A percentile compares a stretch with the other conserved stretches of the same genome.
phyloP scores from a whole-genome alignment of 805 yeast genomes.

The Spathaspora boniae region DNA sequence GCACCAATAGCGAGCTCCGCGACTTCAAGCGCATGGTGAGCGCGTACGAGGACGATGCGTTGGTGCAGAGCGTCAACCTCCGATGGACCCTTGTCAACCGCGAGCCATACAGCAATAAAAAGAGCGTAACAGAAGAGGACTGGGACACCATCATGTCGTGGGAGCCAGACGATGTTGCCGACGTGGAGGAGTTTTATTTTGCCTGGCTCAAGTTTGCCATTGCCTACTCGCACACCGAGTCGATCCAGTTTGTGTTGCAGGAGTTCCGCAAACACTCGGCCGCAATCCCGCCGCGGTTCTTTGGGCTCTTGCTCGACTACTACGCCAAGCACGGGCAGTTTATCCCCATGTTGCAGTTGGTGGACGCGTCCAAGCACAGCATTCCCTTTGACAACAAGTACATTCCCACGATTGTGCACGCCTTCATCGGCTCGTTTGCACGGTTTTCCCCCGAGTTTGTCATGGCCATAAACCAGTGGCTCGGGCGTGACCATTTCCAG shows the following conservation, averaged over 20 bases:
- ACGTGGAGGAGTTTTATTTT: slow-evolving; percentile 24
- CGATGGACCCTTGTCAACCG: slow-evolving; percentile 24
- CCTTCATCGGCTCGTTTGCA: slow-evolving; percentile 34
- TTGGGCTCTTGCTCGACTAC: slow-evolving; percentile 22
- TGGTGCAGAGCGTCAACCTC: slow-evolving; percentile 20
- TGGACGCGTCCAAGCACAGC: slow-evolving; percentile 14
- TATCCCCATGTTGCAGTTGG: slow-evolving; percentile 23
- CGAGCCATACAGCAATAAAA: slow-evolving; percentile 22
- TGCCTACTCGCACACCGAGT: slow-evolving; percentile 23
- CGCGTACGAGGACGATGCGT: slow-evolving; percentile 19
- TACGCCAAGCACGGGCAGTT: slow-evolving; percentile 26
- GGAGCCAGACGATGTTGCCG: slow-evolving; percentile 10
- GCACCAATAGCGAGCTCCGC: slow-evolving; percentile 22
- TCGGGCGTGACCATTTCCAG: slow-evolving; percentile 14
- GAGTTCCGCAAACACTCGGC: slow-evolving; percentile 24
- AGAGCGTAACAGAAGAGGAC: slow-evolving; percentile 23
- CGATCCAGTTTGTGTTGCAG: slow-evolving; percentile 19
- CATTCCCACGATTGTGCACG: slow-evolving; percentile 20
- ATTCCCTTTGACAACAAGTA: slow-evolving; percentile 21
- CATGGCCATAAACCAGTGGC: slow-evolving; percentile 11
- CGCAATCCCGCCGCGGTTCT: slow-evolving; percentile 16
- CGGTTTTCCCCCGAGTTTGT: slow-evolving; percentile 17
- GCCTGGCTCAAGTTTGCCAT: slow-evolving; percentile 25
- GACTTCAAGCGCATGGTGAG: slow-evolving; percentile 18
- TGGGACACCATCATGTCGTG: slow-evolving; percentile 17